phyloP scores from a whole-genome alignment of 1,284 basidiomycete species.

The Cystobasidium sp. region DNA sequence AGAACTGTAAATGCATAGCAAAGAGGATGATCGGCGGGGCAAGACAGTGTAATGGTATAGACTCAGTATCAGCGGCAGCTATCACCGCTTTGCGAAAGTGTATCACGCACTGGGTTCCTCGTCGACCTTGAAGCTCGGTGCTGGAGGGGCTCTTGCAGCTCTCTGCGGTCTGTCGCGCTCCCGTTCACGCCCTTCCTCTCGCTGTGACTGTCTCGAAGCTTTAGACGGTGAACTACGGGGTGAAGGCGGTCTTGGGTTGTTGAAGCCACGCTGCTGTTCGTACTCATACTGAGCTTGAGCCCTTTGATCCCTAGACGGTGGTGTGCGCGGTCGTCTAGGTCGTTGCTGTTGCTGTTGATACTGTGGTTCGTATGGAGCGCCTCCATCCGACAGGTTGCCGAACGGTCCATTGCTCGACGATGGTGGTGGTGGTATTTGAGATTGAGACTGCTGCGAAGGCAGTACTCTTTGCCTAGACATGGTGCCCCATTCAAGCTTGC shows the following conservation, averaged over 20 bases:
- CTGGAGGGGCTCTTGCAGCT: neutral
- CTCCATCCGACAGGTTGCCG: conserved; percentile 18
- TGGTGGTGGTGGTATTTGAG: conserved; percentile 14
- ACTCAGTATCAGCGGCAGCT: no score
- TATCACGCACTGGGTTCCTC: conserved; percentile 49
- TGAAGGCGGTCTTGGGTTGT: conserved; percentile 2
- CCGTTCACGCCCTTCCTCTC: conserved; percentile 10
- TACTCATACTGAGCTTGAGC: conserved; percentile 10
- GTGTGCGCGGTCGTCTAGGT: conserved; percentile 11
- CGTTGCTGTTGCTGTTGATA: conserved; percentile 13
- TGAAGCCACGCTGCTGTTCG: conserved; percentile 12
- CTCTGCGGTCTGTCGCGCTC: conserved; percentile 16
- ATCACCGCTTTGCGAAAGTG: neutral
- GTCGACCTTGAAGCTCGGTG: conserved; percentile 36
- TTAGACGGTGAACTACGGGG: conserved; percentile 15
- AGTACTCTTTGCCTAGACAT: conserved; percentile 41
- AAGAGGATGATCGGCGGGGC: conserved; percentile 10
- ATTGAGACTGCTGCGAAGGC: conserved; percentile 22
- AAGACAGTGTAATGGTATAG: neutral
- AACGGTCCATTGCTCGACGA: neutral
- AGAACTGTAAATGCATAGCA: conserved; percentile 50
- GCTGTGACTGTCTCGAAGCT: conserved; percentile 16
- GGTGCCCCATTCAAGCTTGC: neutral
- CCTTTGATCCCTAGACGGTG: conserved; percentile 5
- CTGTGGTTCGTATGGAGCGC: conserved; percentile 17